These are phyloP conservation scores for Oryza meyeriana DNA, from an alignment of 176 grass and related monocot species.

Conservation along the genomic window DNA sequence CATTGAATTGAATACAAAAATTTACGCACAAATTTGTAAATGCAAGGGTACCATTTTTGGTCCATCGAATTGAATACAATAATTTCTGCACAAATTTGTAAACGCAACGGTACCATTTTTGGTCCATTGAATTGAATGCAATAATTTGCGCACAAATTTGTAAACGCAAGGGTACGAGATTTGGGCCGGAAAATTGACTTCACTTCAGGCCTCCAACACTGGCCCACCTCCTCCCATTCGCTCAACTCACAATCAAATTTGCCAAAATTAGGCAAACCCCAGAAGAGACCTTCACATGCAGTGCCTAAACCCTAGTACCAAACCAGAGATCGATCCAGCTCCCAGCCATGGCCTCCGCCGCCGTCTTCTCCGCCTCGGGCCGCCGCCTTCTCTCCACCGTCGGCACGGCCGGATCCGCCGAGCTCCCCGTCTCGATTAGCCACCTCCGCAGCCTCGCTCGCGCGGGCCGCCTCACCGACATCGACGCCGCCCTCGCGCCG, in stretches of 20 bases:
- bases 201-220: neutral
- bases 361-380: conserved; percentile 20
- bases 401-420: neutral
- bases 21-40: neutral
- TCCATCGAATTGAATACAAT: neutral
- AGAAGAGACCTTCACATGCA: neutral
- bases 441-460: conserved; percentile 36
- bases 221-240: neutral
- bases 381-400: conserved; percentile 8
- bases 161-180: neutral
- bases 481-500: conserved; percentile 39
- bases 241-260: neutral
- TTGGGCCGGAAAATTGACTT: neutral
- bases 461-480: conserved; percentile 33
- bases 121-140: neutral
- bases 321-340: neutral
- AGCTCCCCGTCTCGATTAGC: conserved; percentile 10
- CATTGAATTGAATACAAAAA: neutral
- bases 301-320: conserved; percentile 20
- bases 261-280: neutral
- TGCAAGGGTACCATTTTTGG: neutral
- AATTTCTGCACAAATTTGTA: neutral
- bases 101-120: neutral
- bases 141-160: neutral
- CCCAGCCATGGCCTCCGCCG: conserved; percentile 32